phyloP scores from a whole-genome alignment of 2,329 filamentous ascomycete species.

The Alternaria hordeiaustralica region DNA sequence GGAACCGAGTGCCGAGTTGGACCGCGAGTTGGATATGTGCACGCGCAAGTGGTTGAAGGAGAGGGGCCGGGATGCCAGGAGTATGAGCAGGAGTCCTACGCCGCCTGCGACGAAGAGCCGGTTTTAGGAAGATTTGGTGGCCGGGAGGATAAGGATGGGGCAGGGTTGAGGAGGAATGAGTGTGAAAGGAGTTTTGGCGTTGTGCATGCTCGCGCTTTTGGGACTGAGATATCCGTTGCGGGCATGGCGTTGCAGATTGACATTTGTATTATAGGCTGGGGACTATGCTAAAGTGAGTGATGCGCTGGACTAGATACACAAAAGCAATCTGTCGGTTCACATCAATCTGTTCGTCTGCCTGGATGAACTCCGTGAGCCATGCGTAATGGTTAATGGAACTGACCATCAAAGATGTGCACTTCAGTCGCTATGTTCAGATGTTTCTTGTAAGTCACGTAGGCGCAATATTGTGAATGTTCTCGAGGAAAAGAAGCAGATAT shows the following conservation, averaged over 20 bases:
- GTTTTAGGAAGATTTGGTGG: not conserved
- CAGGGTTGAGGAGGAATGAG: not conserved
- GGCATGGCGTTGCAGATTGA: conserved; percentile 8
- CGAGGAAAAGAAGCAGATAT: not conserved
- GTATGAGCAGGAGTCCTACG: conserved; percentile 80
- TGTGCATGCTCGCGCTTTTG: not conserved
- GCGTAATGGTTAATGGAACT: not conserved
- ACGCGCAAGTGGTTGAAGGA: conserved; percentile 97
- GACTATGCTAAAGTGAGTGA: not conserved
- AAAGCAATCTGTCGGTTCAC: not conserved
- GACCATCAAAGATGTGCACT: too few species aligned
- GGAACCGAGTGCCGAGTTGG: conserved; percentile 87
- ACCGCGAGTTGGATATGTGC: conserved; percentile 81
- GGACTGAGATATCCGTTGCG: conserved; percentile 13
- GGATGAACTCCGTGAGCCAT: too few species aligned
- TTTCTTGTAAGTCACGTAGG: not conserved
- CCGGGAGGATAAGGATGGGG: not conserved
- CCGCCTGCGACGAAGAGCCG: conserved; percentile 68
- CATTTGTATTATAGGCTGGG: not conserved
- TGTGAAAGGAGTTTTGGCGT: conserved; percentile 4
- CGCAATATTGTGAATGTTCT: not conserved
- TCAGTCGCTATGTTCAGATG: not conserved
- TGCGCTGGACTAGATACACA: not conserved
- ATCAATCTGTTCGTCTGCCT: too few species aligned
- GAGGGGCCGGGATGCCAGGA: conserved; percentile 83